Evolutionary conservation across 768 basidiomycete genomes (phyloP), one percentile per base, ranked within the genome.

Genomic region (Tricholomella constricta): DNA sequence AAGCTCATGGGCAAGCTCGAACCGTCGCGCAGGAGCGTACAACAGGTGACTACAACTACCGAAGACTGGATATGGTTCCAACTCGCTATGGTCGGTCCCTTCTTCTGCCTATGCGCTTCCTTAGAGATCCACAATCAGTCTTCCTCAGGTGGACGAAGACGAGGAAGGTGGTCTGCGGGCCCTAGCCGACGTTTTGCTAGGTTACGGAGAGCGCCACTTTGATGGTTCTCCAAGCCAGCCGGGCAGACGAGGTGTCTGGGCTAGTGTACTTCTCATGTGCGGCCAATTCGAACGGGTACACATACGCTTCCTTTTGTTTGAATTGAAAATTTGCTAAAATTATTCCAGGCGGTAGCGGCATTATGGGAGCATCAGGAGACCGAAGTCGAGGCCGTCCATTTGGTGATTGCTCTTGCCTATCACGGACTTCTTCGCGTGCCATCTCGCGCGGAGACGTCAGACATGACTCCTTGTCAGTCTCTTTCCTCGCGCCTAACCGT

Each of bases 1-100:
- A 98, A 97, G 69, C 76, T 99, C 31, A 89, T 98, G 78, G 96
- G 94, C 38, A 90, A 90, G 62, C 81, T 96, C 47, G 97, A 99
- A 60, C 84, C 93, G 1, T 71, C 81, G 4, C 78, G 90, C 51
- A 80, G 94, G 43, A 88, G 83, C 61, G 86, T 95, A 2, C 81
- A 85, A 5, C 83, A 86, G 35, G 93, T 98, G 4, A 98, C 94
- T 0, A 81, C 82, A 9, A 95, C 94, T 1, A 94, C 92, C 2
- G 97, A 98, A 67, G 97, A 99, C 69, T 99, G 96, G 96, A 76
- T 98, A 31, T 99, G 96, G 96, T 87, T 95, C 76, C 95, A 99
- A 72, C 79, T 98, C 12, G 80, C 87, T 1, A 89, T 98, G 83
- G 90, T 85, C 43, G 26, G 73, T n/a, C n/a, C n/a, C n/a, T 57